Base-by-base conservation (phyloP, 176 grass and related monocot genomes). In the Pharus latifolius region DNA sequence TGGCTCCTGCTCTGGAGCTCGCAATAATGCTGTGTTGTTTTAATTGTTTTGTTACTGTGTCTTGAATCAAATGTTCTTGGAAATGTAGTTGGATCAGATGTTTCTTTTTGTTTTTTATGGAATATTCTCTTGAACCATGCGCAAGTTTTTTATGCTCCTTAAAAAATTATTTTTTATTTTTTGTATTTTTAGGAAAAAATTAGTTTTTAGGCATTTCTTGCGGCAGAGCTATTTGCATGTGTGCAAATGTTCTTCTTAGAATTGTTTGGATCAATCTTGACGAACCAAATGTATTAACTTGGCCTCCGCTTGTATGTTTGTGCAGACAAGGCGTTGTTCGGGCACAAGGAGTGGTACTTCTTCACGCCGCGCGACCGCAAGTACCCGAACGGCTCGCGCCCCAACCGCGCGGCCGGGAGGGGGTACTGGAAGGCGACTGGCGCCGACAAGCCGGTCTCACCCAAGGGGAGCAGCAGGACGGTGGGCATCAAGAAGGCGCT, bases 361-460 rank as follows among this genome's bases (percentile, higher is more conserved):
- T 91, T 87, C 56, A 91, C 88, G 55, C 88, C 88, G 10, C 73
- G 84, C 7, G 88, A 91, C 77, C 80, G 88, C 40, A 91, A 91
- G 88, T 87, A 91, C 76, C 88, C 88, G 2, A 91, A 87, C 61
- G 88, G 88, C 25, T 78, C 77, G 67, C 70, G 88, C 15, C 88
- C 88, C 42, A 91, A 91, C 80, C 60, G 88, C 49, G 50, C 84
- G 33, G 77, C 88, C 50, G 88, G 80, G n/a, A 81, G 14, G 3
- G 84, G 88, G 7, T 91, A 91, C 88, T 91, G 88, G 88, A 91
- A 91, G 73, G 88, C 88, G 15, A 91, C 88, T 5, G 88, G 88
- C 6, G 84, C 84, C 6, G 88, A 87, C 72, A 87, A 91, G 84
- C 80, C 80, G 3, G 78, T 91, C n/a, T 7, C 24, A 23, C 67